Percentiles rank a stretch among this genome's conserved stretches.
Conservation (phyloP, 2,329 filamentous ascomycete genomes). For the Myriosclerotinia curreyana region DNA sequence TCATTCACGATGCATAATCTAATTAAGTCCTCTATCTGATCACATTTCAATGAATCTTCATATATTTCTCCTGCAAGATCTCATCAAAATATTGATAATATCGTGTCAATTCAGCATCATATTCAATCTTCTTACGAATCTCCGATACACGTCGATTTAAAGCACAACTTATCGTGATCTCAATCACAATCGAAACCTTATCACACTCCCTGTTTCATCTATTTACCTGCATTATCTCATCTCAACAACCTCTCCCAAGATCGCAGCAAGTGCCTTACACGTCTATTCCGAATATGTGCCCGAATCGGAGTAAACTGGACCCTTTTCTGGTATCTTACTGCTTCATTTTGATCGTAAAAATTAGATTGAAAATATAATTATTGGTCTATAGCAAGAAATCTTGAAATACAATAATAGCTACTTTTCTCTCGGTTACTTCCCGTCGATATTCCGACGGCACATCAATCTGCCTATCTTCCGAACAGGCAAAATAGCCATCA, state of each 20-base stretch:
- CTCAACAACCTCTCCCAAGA: background rate
- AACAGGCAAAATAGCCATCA: no score
- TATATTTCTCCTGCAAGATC: background rate
- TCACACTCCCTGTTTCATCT: background rate
- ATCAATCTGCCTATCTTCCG: no score
- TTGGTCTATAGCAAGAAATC: background rate
- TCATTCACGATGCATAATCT: conserved; percentile 1
- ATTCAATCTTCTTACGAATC: background rate
- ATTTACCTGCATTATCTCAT: conserved; percentile 1
- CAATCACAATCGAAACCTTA: background rate
- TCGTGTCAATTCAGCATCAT: background rate
- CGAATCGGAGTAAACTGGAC: background rate
- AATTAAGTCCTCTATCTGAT: background rate
- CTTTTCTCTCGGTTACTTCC: background rate
- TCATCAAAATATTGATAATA: background rate
- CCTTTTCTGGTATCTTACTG: background rate
- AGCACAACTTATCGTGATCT: background rate
- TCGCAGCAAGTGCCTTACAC: background rate
- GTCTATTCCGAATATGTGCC: background rate
- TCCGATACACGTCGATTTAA: background rate
- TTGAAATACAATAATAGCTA: background rate
- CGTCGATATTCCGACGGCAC: background rate
- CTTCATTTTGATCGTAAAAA: background rate
- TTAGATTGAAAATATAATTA: background rate
- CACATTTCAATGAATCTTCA: background rate